Percentiles rank a stretch among this genome's conserved stretches.
These are phyloP conservation scores for Kwoniella bestiolae DNA, from an alignment of 768 basidiomycete genomes.

Conservation along the genomic window DNA sequence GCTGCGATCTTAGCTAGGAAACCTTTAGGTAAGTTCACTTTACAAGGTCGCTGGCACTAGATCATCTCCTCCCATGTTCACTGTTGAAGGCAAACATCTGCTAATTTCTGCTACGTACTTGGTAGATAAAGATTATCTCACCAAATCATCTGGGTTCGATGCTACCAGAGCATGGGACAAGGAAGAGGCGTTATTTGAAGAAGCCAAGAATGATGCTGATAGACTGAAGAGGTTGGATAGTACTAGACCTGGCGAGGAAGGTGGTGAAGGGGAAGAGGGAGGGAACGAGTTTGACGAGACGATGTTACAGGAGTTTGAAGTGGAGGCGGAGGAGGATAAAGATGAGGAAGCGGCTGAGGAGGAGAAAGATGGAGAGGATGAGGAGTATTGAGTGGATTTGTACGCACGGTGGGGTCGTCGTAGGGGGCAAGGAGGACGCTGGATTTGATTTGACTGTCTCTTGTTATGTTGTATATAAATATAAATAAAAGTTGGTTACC, in stretches of 20 bases:
- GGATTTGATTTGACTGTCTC: too few relatives aligned
- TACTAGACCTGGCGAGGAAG: conserved; percentile 3
- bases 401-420: too few relatives aligned
- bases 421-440: too few relatives aligned
- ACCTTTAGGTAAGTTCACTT: conserved; percentile 36
- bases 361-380: neutral
- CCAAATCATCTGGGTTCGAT: conserved; percentile 39
- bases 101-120: too few relatives aligned
- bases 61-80: too few relatives aligned
- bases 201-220: conserved; percentile 32
- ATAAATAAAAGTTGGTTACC: too few relatives aligned
- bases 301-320: neutral
- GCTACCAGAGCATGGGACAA: conserved; percentile 29
- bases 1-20: conserved; percentile 32
- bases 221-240: conserved; percentile 9
- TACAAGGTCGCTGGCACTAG: neutral
- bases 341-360: conserved; percentile 8
- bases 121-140: conserved; percentile 37
- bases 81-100: too few relatives aligned
- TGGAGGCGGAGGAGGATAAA: neutral
- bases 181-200: conserved; percentile 31
- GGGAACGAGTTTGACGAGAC: neutral
- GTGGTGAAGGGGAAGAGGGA: neutral
- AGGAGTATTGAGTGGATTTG: neutral
- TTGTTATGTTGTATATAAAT: too few relatives aligned